Base-by-base conservation (phyloP, 2,329 filamentous ascomycete species). In the Drechslera avenae region DNA sequence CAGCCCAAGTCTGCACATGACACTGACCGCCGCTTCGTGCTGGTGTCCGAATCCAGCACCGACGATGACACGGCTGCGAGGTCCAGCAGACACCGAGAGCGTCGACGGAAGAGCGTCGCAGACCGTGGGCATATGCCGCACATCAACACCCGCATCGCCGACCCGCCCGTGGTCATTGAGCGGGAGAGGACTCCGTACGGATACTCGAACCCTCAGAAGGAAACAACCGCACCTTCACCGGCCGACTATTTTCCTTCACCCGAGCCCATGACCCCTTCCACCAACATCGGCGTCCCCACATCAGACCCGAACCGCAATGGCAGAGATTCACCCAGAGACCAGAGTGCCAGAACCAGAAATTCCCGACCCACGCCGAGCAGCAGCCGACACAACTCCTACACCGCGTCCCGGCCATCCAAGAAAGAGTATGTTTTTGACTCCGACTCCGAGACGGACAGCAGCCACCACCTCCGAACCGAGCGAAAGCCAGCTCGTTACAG, bases 21-120 rank as follows among this genome's bases (percentile, higher is more conserved):
- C 62, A 85, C 81, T 4, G 87, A 90, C 67, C 80, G 84, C 31
- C 82, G 86, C 32, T 90, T 87, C 60, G 83, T 89, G 7, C 73
- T 87, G 31, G 73, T 88, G 13, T 63, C 69, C 1, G 67, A 68
- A 17, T 32, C 73, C 73, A 53, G 47, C 14, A 43, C 52, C 32
- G 53, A 50, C 39, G 49, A 51, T 14, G 52, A 49, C 31, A 18
- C 47, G 10, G 26, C 50, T 12, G 19, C 37, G n/a, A 36, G 39
- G 19, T 30, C 41, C 43, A 18, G 46, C 31, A 30, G 41, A n/a
- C 34, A 21, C 13, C 53, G 48, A 33, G 54, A 64, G 26, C 51
- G 54, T 8, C 58, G 65, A n/a, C 58, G 69, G 23, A 68, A 52
- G 58, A 71, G 68, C 59, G 59, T 71, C 43, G 68, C 66, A 12